Base-by-base conservation (phyloP, 225 moss, liverwort and hornwort genomes). In the Pseudoscleropodium purum region DNA sequence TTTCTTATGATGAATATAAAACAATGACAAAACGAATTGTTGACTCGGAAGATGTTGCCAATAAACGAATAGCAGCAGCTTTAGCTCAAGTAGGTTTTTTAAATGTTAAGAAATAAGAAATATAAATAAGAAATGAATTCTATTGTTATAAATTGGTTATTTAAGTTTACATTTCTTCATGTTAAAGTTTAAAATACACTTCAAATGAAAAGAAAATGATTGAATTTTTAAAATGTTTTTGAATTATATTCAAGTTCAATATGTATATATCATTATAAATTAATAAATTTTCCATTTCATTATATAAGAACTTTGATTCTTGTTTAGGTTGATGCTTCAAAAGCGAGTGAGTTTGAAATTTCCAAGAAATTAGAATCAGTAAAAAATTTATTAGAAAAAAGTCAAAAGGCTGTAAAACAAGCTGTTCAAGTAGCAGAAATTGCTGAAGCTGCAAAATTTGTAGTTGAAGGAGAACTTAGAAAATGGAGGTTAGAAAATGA, bases 401-500 rank as follows among this genome's bases (percentile, higher is more conserved):
- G 61, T 64, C 90, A 94, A 89, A 81, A 65, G 61, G 86, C 95
- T 16, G 49, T 80, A 62, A 93, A 91, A 65, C 90, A 94, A 84
- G 93, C 90, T 51, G 30, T 93, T 57, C 87, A 94, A 79, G 88
- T 86, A 16, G 94, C 93, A 6, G 67, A 95, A 88, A 87, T 20
- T 65, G 90, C 95, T 13, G 89, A 94, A 77, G 93, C 84, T 78
- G 93, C 93, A 47, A 94, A 94, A 87, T 91, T 5, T 66, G 88
- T 86, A 21, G 30, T 95, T 54, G 95, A 95, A 90, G 89, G 84
- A 57, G 94, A 94, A 51, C 69, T 95, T 67, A 79, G 89, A 31
- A 94, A 86, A 80, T 92, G 94, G 94, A 93, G 93, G 83, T 91
- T 64, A 2, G 94, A 94, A 25, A 93, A 91, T 89, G 95, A 94